Base-by-base conservation (phyloP, 768 basidiomycete genomes). In the Mycena leptocephala region DNA sequence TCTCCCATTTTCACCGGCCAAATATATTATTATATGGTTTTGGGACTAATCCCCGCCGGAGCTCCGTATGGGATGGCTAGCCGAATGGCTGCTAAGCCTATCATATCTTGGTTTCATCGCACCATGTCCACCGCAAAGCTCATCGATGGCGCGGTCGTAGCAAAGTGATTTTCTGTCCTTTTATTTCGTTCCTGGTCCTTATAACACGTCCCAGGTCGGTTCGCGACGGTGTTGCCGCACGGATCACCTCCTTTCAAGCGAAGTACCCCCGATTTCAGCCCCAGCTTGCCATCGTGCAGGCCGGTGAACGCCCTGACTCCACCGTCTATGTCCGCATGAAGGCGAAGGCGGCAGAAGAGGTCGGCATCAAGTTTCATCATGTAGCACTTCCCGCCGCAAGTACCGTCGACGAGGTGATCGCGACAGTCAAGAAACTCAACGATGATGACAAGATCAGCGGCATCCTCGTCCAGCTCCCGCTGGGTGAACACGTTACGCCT, bases 271-370 rank as follows among this genome's bases (percentile, higher is more conserved):
- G 95, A 26, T 99, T 99, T 88, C 92, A 93, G 80, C 95, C 98
- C 16, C 92, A 94, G 83, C 91, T 99, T 22, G 95, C 93, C 79
- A 96, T 99, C 85, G 91, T 99, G 56, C 98, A 99, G 86, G 97
- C 96, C 64, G 98, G 98, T 68, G 92, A 93, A 35, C 94, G 96
- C 73, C 93, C 96, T 26, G 98, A 99, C 84, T 99, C 97, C 7
- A 87, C 89, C 24, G 93, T 94, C 51, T 99, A 99, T 86, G 94
- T 99, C 79, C 96, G 96, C 81, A 99, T 99, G 98, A 99, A 99
- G 87, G 89, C 92, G 53, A 99, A 97, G 85, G 98, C 98, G 14
- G 95, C 97, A 14, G 93, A 96, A 80, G 96, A 99, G 86, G 94
- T 95, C 78, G 97, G 98, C 74, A 95, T 99, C 86, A 91, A 89